Conservation (phyloP, 2,329 filamentous ascomycete genomes). For the Knufia fluminis region DNA sequence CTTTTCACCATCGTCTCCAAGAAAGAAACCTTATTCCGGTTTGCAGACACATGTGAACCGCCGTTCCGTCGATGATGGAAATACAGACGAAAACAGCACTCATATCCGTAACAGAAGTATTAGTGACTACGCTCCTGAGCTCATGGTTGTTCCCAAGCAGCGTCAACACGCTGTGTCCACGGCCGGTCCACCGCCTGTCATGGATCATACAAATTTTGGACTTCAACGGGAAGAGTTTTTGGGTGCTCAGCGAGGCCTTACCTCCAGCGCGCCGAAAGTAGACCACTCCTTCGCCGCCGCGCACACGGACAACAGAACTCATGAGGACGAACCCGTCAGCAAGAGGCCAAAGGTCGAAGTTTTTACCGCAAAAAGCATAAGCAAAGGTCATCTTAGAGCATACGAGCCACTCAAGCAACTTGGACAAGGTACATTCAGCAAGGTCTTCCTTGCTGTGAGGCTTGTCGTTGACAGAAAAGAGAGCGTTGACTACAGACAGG, state of each 20-base stretch:
- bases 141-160: constrained; percentile 54
- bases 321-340: constrained; percentile 23
- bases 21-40: constrained; percentile 34
- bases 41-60: constrained; percentile 24
- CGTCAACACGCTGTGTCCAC: constrained; percentile 66
- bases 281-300: not conserved
- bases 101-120: constrained; percentile 71
- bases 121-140: constrained; percentile 77
- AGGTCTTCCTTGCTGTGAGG: constrained; percentile 82
- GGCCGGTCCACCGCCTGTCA: constrained; percentile 38
- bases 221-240: constrained; percentile 73
- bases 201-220: constrained; percentile 42
- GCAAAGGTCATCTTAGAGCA: constrained; percentile 59
- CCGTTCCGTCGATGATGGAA: constrained; percentile 13
- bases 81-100: constrained; percentile 21
- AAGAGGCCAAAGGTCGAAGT: constrained; percentile 40
- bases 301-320: not conserved
- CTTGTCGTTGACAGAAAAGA: constrained; percentile 49
- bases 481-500: constrained; percentile 28
- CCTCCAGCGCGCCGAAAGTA: constrained; percentile 32
- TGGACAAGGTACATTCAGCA: constrained; percentile 91
- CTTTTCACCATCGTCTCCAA: constrained; percentile 23
- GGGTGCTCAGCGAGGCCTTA: constrained; percentile 65
- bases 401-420: constrained; percentile 75
- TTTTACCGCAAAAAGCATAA: constrained; percentile 60